phyloP scores from a whole-genome alignment of 257 asterid species.

The Capsicum pubescens region DNA sequence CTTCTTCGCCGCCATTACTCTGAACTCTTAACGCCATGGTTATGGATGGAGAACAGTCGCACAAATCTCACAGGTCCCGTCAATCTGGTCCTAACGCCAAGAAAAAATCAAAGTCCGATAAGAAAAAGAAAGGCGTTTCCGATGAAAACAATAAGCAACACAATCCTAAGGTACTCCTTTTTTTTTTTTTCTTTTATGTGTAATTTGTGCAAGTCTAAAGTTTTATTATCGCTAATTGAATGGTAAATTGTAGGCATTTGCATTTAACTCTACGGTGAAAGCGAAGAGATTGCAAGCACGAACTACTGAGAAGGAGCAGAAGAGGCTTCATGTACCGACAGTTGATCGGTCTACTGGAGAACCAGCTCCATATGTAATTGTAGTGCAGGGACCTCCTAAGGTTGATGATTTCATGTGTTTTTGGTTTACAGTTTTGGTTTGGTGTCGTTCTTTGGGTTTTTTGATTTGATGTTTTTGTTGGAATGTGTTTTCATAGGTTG shows the following conservation, averaged over 20 bases:
- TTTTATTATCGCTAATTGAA: not conserved
- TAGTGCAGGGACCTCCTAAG: slow-evolving; percentile 97
- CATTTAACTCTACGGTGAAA: slow-evolving; percentile 75
- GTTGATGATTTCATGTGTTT: slow-evolving; percentile 37
- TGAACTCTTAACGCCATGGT: slow-evolving; percentile 14
- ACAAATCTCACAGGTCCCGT: slow-evolving; percentile 76
- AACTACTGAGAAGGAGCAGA: slow-evolving; percentile 93
- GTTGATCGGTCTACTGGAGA: slow-evolving; percentile 80
- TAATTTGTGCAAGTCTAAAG: not conserved
- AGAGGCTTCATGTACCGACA: slow-evolving; percentile 84
- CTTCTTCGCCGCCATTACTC: not conserved
- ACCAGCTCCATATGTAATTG: slow-evolving; percentile 92
- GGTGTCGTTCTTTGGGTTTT: not conserved
- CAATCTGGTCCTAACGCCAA: slow-evolving; percentile 81
- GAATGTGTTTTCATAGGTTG: slow-evolving; percentile 57
- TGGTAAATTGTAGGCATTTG: slow-evolving; percentile 66
- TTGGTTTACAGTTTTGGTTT: not conserved
- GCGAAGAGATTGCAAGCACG: slow-evolving; percentile 80
- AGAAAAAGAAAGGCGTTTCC: slow-evolving; percentile 45
- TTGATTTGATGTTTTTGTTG: slow-evolving; percentile 27
- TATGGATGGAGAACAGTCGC: slow-evolving; percentile 53
- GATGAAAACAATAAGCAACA: slow-evolving; percentile 52
- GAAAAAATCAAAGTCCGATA: slow-evolving; percentile 68
- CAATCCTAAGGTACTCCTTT: slow-evolving; percentile 44
- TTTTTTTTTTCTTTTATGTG: too few relatives aligned